phyloP scores from a whole-genome alignment of 495 filamentous ascomycete species.

The Annulohypoxylon bovei region DNA sequence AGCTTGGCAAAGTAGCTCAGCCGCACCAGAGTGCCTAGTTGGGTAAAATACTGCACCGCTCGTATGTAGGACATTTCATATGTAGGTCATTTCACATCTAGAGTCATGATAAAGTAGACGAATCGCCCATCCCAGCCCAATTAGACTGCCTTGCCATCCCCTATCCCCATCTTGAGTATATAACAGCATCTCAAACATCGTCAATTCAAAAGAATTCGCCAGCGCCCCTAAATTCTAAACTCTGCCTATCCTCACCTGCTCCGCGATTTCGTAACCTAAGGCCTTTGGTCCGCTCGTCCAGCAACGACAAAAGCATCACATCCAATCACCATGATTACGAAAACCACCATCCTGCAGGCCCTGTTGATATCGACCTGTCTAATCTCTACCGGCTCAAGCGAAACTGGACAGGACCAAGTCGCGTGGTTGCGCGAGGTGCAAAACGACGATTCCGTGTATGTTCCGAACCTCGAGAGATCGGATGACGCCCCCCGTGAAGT shows the following conservation, averaged over 20 bases:
- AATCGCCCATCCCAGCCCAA: no score
- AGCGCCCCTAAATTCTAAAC: not conserved
- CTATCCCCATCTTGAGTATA: not conserved
- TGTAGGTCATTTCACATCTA: no score
- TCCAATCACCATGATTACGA: not conserved
- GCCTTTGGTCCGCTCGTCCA: not conserved
- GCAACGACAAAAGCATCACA: not conserved
- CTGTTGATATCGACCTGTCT: not conserved
- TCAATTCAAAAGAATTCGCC: not conserved
- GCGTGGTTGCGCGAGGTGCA: not conserved
- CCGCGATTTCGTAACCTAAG: not conserved
- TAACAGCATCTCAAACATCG: not conserved
- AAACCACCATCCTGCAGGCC: not conserved
- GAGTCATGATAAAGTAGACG: not conserved
- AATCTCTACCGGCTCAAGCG: not conserved
- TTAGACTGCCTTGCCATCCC: not conserved
- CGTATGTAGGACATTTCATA: no score
- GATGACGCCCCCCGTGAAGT: not conserved
- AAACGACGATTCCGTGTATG: not conserved
- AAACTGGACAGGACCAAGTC: not conserved
- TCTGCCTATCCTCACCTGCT: not conserved
- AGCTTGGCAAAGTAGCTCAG: not conserved
- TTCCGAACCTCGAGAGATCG: not conserved
- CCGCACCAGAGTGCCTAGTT: constrained; percentile 6
- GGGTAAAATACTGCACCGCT: not conserved